phyloP scores from a whole-genome alignment of 768 basidiomycete genomes.

The Psilocybe sp. region DNA sequence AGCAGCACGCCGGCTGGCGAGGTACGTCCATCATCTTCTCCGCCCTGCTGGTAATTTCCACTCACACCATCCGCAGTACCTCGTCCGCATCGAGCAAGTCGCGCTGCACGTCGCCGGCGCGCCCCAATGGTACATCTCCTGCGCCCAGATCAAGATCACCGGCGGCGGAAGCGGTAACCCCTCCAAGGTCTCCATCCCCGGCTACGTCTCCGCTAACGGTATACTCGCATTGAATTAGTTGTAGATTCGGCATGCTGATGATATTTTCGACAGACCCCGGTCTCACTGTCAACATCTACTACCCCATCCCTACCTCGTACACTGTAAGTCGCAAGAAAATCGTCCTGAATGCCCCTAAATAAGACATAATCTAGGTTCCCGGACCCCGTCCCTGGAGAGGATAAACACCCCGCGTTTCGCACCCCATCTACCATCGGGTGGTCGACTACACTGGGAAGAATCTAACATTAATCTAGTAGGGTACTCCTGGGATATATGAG shows the following conservation, averaged over 20 bases:
- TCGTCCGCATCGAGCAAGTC: slow-evolving; percentile 42
- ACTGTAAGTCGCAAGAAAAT: neutral
- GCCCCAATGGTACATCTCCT: slow-evolving; percentile 43
- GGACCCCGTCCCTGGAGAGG: too few species aligned
- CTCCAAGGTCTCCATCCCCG: slow-evolving; percentile 43
- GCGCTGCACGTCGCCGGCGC: slow-evolving; percentile 41
- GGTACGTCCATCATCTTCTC: slow-evolving; percentile 16
- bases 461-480: too few species aligned
- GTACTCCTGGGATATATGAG: too few species aligned
- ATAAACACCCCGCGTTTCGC: too few species aligned
- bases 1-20: slow-evolving; percentile 34
- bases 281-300: slow-evolving; percentile 37
- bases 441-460: too few species aligned
- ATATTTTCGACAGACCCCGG: slow-evolving; percentile 24
- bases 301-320: slow-evolving; percentile 4
- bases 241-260: neutral
- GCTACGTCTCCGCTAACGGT: slow-evolving; percentile 36
- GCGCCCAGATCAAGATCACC: slow-evolving; percentile 41
- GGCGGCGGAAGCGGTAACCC: slow-evolving; percentile 40
- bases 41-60: too few species aligned
- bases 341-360: too few species aligned
- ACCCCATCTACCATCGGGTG: too few species aligned
- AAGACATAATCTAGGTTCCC: too few species aligned
- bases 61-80: slow-evolving; percentile 23
- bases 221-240: neutral